Evolutionary conservation across 164 flowering plant genomes (phyloP), one percentile per base, ranked within the genome.

Genomic region (Dillenia suffruticosa): DNA sequence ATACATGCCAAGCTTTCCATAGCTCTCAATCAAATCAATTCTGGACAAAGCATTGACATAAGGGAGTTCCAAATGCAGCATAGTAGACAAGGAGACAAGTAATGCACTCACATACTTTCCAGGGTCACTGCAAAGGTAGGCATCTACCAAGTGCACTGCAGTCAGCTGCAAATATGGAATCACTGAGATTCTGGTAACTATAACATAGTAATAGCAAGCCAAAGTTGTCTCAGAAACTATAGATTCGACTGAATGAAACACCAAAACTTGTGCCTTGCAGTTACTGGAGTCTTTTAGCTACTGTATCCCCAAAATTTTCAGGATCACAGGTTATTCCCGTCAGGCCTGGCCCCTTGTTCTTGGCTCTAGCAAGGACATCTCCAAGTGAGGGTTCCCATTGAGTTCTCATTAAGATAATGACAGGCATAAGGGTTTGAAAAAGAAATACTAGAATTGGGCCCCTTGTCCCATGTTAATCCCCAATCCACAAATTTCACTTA

Each of bases 121-220:
- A 48, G 97, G 88, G 68, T 94, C 97, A 79, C 95, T 89, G 71
- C 97, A 90, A 22, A 94, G 94, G 77, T 94, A 97, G 69, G 96
- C 83, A 77, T 94, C 96, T 64, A 94, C 85, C 69, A 94, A 79
- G 74, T 87, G 97, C 63, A 94, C 83, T 16, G 82, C 96, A 69
- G 93, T 77, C 76, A 90, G 77, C 97, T 94, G 91, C 81, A 85
- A 43, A 65, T 59, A 54, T 58, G 12, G 59, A 63, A 46, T 9
- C 10, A 59, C 0, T 55, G 65, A 63, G 54, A 49, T 53, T 58
- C 5, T 10, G 24, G 15, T 44, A 57, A 10, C 8, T 49, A 52
- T 9, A 10, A 57, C 56, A 26, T 1, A 24, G 44, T 45, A 26
- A 68, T n/a, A 48, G 45, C 12, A 19, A 50, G 32, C 16, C 32